phyloP scores from a whole-genome alignment of 495 filamentous ascomycete genomes.

The Aspergillus wentii region DNA sequence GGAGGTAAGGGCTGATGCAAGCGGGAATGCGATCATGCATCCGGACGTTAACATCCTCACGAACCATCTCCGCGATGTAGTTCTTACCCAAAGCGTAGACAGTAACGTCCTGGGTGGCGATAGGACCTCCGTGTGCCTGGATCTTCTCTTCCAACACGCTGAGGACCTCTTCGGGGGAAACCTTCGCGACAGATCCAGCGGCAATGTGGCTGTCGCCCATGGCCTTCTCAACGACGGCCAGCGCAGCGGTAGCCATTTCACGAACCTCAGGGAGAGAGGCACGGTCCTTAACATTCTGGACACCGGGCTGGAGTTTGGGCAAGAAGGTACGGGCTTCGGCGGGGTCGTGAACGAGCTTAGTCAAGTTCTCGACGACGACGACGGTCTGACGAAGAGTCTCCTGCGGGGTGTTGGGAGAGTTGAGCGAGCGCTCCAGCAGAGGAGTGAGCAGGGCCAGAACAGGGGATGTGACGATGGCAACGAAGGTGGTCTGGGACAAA shows the following conservation, averaged over 20 bases:
- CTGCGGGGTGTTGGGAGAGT: slow-evolving; percentile 83
- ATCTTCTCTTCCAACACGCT: slow-evolving; percentile 70
- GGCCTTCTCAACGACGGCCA: slow-evolving; percentile 87
- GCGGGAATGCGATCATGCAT: slow-evolving; percentile 64
- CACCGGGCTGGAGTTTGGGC: slow-evolving; percentile 90
- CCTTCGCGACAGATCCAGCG: slow-evolving; percentile 57
- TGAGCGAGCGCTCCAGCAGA: slow-evolving; percentile 87
- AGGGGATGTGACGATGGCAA: slow-evolving; percentile 94
- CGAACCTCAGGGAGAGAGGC: slow-evolving; percentile 94
- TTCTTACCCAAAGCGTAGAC: slow-evolving; percentile 62
- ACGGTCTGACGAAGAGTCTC: slow-evolving; percentile 94
- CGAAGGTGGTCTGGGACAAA: slow-evolving; percentile 96
- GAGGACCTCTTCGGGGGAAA: slow-evolving; percentile 71
- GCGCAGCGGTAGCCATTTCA: slow-evolving; percentile 76
- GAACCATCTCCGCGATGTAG: slow-evolving; percentile 82
- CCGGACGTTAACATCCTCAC: slow-evolving; percentile 83
- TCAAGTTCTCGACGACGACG: slow-evolving; percentile 98
- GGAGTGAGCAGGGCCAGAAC: slow-evolving; percentile 96
- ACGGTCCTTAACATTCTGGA: slow-evolving; percentile 79
- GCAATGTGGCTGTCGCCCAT: slow-evolving; percentile 66
- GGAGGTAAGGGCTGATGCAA: slow-evolving; percentile 68
- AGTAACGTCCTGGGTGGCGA: slow-evolving; percentile 53
- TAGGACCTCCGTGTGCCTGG: slow-evolving; percentile 59
- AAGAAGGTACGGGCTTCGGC: slow-evolving; percentile 94
- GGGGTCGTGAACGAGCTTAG: slow-evolving; percentile 96